Conservation (phyloP, 495 filamentous ascomycete genomes). For the Penicillium arizonense region DNA sequence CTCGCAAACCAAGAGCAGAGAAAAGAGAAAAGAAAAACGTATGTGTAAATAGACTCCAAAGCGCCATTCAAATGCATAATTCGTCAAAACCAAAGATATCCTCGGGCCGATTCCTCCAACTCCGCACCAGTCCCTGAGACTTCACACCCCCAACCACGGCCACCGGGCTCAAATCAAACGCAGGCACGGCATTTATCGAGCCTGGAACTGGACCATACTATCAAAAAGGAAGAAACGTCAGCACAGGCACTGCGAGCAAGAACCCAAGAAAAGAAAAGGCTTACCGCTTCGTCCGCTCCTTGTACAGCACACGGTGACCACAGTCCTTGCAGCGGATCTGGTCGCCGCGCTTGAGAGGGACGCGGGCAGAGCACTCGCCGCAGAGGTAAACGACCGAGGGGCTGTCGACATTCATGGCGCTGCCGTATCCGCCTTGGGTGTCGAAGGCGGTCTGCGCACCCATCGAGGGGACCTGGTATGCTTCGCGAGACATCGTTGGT, state of each 20-base stretch:
- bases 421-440: conserved; percentile 23
- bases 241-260: conserved; percentile 7
- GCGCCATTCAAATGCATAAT: conserved; percentile 32
- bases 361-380: conserved; percentile 85
- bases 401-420: conserved; percentile 29
- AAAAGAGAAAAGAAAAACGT: background rate
- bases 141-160: background rate
- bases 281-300: conserved; percentile 96
- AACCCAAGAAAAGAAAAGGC: conserved; percentile 22
- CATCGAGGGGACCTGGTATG: conserved; percentile 47
- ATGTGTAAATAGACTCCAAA: conserved; percentile 22
- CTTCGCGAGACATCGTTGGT: conserved; percentile 47
- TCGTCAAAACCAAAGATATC: conserved; percentile 12
- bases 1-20: background rate
- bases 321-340: conserved; percentile 95
- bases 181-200: conserved; percentile 52
- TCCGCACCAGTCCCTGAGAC: conserved; percentile 2
- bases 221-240: conserved; percentile 11
- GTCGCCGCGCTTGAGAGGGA: conserved; percentile 78
- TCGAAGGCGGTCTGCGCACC: conserved; percentile 40
- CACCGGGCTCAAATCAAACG: background rate
- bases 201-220: conserved; percentile 98
- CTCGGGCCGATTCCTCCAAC: conserved; percentile 12
- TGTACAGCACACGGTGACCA: conserved; percentile 93
- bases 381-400: conserved; percentile 79